Base-by-base conservation (phyloP, 768 basidiomycete species). In the Lactarius sp. region DNA sequence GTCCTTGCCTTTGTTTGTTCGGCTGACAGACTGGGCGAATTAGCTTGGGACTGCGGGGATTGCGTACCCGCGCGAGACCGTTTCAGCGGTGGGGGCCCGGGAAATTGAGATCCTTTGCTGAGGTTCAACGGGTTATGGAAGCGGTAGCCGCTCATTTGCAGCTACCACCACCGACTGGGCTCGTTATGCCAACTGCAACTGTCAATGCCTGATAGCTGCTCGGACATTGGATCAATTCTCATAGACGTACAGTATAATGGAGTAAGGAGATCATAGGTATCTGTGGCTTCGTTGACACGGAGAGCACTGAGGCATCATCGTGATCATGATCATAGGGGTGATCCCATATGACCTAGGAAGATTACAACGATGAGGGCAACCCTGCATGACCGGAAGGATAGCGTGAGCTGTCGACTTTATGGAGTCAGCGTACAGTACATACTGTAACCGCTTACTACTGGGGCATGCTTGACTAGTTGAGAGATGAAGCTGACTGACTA, bases 41-140 rank as follows among this genome's bases (percentile, higher is more conserved):
- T 37, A 88, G 85, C 87, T 90, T 39, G 78, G 83, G 64, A 79
- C 82, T 6, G 90, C 91, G 0, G 78, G 86, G 59, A 78, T 91
- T 56, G 88, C 86, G 1, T 93, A 83, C 66, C 79, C 72, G 13
- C 74, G 70, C 37, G 52, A 73, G 10, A 74, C 88, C n/a, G n/a
- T 92, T 83, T 65, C 80, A 81, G 41, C 80, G 83, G 14, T 85
- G 80, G 72, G 86, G 88, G 18, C 76, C 79, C 0, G 78, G 77
- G 2, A 88, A 86, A 70, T 66, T 71, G 63, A 63, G 53, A 8
- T 68, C 66, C 0, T 71, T 74, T 46, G 64, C 47, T 1, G 69
- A 65, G 36, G 54, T 75, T 6, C 60, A n/a, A n/a, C 66, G 54
- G 2, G 64, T 65, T 2, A 34, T 73, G 31, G 68, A 70, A 22